Conservation (phyloP, 208 protist species). For the Crithidia sp. region DNA sequence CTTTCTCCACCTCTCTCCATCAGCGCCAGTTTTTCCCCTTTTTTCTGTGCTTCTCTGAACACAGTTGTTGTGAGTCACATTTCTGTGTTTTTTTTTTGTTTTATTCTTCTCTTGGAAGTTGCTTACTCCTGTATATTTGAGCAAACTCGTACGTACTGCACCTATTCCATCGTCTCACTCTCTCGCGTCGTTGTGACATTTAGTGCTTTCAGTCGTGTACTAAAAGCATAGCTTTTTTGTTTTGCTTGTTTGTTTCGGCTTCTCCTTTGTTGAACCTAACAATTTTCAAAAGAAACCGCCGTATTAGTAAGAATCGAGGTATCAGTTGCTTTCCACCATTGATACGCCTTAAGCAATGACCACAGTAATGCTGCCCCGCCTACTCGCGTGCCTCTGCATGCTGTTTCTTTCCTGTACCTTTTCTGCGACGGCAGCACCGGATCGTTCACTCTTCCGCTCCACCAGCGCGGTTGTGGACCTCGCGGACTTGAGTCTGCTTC, state of each 20-base stretch:
- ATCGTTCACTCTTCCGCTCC: constrained; percentile 23
- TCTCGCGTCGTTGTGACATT: no score
- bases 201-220: no score
- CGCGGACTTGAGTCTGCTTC: constrained; percentile 13
- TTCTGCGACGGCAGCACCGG: not conserved
- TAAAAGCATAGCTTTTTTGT: not conserved
- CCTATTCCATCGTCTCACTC: no score
- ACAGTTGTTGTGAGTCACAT: no score
- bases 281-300: not conserved
- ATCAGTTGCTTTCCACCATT: not conserved
- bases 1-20: constrained; percentile 10
- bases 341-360: not conserved
- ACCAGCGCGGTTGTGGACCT: constrained; percentile 25
- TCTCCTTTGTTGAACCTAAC: not conserved
- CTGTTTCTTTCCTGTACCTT: not conserved
- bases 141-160: no score
- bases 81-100: not conserved
- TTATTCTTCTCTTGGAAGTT: no score
- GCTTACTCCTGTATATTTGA: no score
- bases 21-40: not conserved
- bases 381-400: not conserved
- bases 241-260: not conserved
- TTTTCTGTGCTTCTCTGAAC: constrained; percentile 12
- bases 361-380: not conserved
- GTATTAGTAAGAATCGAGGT: not conserved